Evolutionary conservation across 495 filamentous ascomycete species (phyloP), one percentile per base, ranked within the genome.

Genomic region (Patellaria atrata): DNA sequence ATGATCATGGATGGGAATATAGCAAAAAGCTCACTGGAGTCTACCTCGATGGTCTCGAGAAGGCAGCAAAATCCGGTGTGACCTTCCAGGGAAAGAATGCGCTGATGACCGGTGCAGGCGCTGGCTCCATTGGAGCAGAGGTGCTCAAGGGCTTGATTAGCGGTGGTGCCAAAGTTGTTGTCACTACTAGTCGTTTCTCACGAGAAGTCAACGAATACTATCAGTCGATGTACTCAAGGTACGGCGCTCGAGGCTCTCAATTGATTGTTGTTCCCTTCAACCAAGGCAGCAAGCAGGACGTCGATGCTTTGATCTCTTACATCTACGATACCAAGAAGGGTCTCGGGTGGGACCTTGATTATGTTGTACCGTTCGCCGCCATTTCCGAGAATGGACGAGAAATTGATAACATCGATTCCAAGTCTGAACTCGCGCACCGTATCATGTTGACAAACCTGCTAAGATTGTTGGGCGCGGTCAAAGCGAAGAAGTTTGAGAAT

Each of bases 361-460:
- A 74, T 56, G 73, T 99, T 38, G 75, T 99, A 38, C 89, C 89
- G 9, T 99, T 99, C 56, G 89, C 89, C 38, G 89, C 89, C 41
- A 96, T 99, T 38, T 79, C 91, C 1, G 87, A 94, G 60, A 93
- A 93, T 50, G 89, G 89, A 27, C 89, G 91, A 41, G 87, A 99
- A 60, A 94, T 99, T 41, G 89, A 96, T 51, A 78, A 75, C 44
- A 82, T 99, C 43, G 89, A 99, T 63, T 94, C 85, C 38, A 93
- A 92, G 61, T 96, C 91, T 1, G 89, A 99, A 63, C 74, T 96
- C 41, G 91, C 91, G 41, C 91, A 96, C 56, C 82, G 89, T 36
- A 94, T 99, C 61, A 99, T 99, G 89, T 65, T 99, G 59, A 99
- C 89, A 39, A 99, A 99, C 53, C 65, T 96, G 2, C 68, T 96